phyloP scores from a whole-genome alignment of 176 grass and related monocot genomes.

The Cenchrus purpureus region DNA sequence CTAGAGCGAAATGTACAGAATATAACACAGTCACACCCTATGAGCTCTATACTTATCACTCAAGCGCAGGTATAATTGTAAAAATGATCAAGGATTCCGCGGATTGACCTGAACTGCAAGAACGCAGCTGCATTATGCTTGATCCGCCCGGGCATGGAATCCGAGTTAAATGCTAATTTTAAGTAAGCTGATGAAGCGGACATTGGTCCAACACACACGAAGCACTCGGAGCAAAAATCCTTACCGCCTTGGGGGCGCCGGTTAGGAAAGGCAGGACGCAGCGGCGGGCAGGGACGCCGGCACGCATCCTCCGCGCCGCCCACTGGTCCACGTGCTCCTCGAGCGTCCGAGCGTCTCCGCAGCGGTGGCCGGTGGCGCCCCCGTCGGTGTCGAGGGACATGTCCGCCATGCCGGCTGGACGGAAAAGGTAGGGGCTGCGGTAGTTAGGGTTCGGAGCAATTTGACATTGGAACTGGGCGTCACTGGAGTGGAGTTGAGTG shows the following conservation, averaged over 20 bases:
- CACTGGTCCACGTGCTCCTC: conserved; percentile 53
- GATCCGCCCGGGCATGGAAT: not conserved
- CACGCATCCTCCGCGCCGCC: conserved; percentile 55
- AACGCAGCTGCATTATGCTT: conserved; percentile 21
- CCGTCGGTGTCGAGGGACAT: too few species aligned
- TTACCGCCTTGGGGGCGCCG: conserved; percentile 58
- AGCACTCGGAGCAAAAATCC: conserved; percentile 11
- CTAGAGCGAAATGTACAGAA: conserved; percentile 13
- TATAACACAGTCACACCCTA: not conserved
- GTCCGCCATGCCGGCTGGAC: too few species aligned
- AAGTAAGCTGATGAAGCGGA: not conserved
- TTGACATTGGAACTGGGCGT: too few species aligned
- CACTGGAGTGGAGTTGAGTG: too few species aligned
- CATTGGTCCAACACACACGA: not conserved
- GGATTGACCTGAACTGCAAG: conserved; percentile 5
- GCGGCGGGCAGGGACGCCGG: conserved; percentile 38
- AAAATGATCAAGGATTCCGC: conserved; percentile 2
- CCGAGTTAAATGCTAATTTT: not conserved
- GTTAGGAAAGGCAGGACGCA: conserved; percentile 71
- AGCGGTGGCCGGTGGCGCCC: too few species aligned
- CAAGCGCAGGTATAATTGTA: not conserved
- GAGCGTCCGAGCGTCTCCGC: conserved; percentile 13
- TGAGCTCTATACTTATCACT: not conserved
- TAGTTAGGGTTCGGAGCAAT: too few species aligned
- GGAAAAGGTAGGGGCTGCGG: too few species aligned